Base-by-base conservation (phyloP, 73 alveolate genomes). In the Tetrahymena elliotti region DNA sequence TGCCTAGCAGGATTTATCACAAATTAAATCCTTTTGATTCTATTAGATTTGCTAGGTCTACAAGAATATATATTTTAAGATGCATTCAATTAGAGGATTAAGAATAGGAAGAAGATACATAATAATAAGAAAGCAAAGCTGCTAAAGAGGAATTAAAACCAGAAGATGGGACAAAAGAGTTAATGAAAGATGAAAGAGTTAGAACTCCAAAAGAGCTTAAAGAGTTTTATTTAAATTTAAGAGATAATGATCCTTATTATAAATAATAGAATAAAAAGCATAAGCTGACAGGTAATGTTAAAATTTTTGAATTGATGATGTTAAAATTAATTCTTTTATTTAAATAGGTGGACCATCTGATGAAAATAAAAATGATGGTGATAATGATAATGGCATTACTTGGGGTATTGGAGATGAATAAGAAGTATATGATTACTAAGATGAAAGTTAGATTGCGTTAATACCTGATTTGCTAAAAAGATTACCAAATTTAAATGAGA, bases 1-100 rank as follows among this genome's bases (percentile, higher is more conserved):
- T 98, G 8, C 98, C 97, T 8, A 95, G 97, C 31, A 92, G 83
- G 36, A 88, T 94, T 40, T 98, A 97, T 84, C 93, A 94, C 35
- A 97, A 98, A 94, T 83, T 98, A 33, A 93, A 96, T 20, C 95
- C 94, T 38, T 95, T 94, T 52, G 98, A 97, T 82, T 38, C 95
- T 27, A 68, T 98, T 12, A 95, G 95, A 92, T 93, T 98, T 83
- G 99, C 98, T 31, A 53, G 93, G 93, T 41, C 95, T 53, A 33
- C 37, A 88, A 84, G 96, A 88, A 37, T 84, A 10, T 94, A 84
- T 41, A 88, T 94, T 22, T 88, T 88, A 53, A 84, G 95, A 52
- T 94, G 96, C 83, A 94, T 38, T 10, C 47, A 94, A 22, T 33
- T 94, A 20, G 96, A 94, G 12, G 83, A 94, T 41, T 92, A 94